Evolutionary conservation across 805 yeast species (phyloP).

Genomic region (Schizosaccharomyces cryophilus): DNA sequence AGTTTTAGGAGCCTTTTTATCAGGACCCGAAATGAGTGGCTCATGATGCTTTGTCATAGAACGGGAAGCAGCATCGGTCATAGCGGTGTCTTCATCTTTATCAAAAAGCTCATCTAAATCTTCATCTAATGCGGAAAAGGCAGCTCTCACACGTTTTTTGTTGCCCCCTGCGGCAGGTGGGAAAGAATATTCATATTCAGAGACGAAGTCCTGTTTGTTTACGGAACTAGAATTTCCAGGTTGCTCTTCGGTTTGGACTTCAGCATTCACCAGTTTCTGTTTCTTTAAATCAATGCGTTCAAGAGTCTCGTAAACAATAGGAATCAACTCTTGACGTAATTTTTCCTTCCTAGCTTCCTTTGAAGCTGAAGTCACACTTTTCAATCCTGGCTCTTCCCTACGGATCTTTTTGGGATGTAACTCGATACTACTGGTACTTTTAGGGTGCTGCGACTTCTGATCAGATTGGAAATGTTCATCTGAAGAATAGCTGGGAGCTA

Average conservation of each 20-base stretch:
- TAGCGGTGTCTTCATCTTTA: background rate
- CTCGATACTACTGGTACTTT: too few species aligned
- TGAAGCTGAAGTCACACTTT: too few species aligned
- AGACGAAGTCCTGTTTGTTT: background rate
- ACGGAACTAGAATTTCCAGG: background rate
- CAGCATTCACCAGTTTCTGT: background rate
- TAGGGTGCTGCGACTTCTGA: too few species aligned
- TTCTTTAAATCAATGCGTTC: background rate
- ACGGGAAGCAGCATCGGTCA: too few species aligned
- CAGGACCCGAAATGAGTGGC: too few species aligned
- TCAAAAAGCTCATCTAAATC: slow-evolving; percentile 2
- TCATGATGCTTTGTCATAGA: too few species aligned
- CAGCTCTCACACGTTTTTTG: background rate
- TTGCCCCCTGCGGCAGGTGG: background rate
- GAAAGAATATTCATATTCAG: background rate
- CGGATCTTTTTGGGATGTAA: too few species aligned
- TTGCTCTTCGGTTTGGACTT: background rate
- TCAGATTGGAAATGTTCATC: too few species aligned
- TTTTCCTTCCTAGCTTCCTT: too few species aligned
- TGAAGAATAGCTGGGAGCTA: too few species aligned
- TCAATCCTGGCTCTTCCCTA: too few species aligned
- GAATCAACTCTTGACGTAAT: background rate
- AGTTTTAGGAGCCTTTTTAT: background rate
- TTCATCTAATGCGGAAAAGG: slow-evolving; percentile 1
- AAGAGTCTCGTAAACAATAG: background rate